Base-by-base conservation (phyloP, 768 basidiomycete genomes). In the Leucocoprinus leucothites region DNA sequence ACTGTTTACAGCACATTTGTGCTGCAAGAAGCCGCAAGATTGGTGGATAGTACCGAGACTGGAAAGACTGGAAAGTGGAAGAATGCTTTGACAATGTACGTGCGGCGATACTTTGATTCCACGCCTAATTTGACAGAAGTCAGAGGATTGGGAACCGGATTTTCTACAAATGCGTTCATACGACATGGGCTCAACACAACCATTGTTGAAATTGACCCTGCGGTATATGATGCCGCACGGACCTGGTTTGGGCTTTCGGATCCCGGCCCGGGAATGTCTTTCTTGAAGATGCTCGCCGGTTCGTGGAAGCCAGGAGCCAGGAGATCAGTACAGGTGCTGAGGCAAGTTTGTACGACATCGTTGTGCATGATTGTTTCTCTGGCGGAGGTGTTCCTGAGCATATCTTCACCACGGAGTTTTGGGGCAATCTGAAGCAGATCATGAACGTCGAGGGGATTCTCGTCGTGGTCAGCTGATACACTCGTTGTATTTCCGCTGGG, bases 361-460 rank as follows among this genome's bases (percentile, higher is more conserved):
- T 94, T 38, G 74, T 96, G 0, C 96, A 98, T 61, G 95, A 96
- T 63, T 91, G 91, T 64, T 98, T 97, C 67, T 93, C 94, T 8
- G 96, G 95, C 8, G 96, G 96, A 2, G 84, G 83, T n/a, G 85
- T 98, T 2, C 94, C 96, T 0, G 74, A 84, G 35, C 87, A 92
- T 63, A 72, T 98, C 49, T 98, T 89, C 70, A 91, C 94, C 0
- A 38, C 80, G 26, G 86, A 94, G 61, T 95, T 95, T 65, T 96
- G 92, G 91, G 60, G 75, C 21, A 84, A 85, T 51, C 65, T 96
- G 49, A 86, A 82, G 61, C 63, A 67, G 1, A 65, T 86, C 18
- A 79, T 96, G 69, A 75, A 80, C 11, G 74, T 81, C 2, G 83
- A 90, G 45, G 95, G 89, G 2, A 74, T 94, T 14, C 67, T 96